Base-by-base conservation (phyloP, 2,329 filamentous ascomycete genomes). In the Tolypocladium nubicola region DNA sequence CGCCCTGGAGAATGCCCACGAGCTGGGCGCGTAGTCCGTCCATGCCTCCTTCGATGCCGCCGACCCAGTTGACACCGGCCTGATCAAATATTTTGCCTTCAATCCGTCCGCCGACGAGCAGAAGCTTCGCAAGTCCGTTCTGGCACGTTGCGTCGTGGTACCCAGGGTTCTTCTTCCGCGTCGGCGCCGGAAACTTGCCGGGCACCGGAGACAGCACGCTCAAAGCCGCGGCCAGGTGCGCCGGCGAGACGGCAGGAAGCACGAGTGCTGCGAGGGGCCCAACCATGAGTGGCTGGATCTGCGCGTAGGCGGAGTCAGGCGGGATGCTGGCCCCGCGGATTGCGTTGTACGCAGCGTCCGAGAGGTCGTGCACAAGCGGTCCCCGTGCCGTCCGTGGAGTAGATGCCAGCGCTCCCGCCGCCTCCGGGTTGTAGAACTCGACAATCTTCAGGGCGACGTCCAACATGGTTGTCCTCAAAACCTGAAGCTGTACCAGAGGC, bases 381-480 rank as follows among this genome's bases (percentile, higher is more conserved):
- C 72, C 66, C 49, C 66, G 59, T 2, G 62, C 57, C 19, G 71
- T 68, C n/a, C 68, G 66, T 2, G 61, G 63, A 4, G 66, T 70
- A 2, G 61, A 64, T 3, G 70, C 65, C 37, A 67, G 65, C 16
- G 70, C 65, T 6, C 69, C 63, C 21, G 75, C 71, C 4, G 63
- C 70, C 43, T 73, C 73, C 61, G 78, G 81, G 68, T 82, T 82
- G 68, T 83, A 95, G 73, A 91, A 95, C 68, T 97, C 93, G 60
- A 92, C 86, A 55, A 97, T 83, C 63, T 88, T 87, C 60, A 97
- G 76, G 1, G 93, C 92, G 21, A 89, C 84, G 63, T 87, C 86
- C 69, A 99, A 90, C 68, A 99, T 95, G 67, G 89, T 88, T 16
- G 90, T 94, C 68, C 94, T 87, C 57, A 99, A 77, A 33, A 96